Evolutionary conservation across 1,284 basidiomycete genomes (phyloP).

Genomic region (Grifola frondosa): DNA sequence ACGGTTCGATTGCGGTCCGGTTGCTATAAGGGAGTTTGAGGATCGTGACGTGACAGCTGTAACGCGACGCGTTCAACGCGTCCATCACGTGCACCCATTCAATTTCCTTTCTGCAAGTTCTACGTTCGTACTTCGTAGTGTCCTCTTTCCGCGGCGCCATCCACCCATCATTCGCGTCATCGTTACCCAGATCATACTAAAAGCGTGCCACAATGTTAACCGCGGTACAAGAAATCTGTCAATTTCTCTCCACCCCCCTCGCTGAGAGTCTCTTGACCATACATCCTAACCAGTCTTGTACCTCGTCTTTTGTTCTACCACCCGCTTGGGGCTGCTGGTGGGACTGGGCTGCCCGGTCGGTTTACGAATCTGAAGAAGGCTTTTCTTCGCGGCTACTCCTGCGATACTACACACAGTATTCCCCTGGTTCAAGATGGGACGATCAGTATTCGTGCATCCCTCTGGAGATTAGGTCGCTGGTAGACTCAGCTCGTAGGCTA

Average conservation of each 20-base stretch:
- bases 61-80: too few relatives aligned
- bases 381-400: conserved; percentile 21
- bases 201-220: too few relatives aligned
- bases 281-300: conserved; percentile 30
- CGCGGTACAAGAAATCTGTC: too few relatives aligned
- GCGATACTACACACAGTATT: conserved; percentile 18
- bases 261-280: conserved; percentile 19
- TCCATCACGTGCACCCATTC: too few relatives aligned
- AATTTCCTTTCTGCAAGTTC: too few relatives aligned
- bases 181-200: too few relatives aligned
- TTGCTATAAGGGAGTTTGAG: too few relatives aligned
- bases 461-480: conserved; percentile 5
- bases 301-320: conserved; percentile 20
- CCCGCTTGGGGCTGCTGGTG: conserved; percentile 31
- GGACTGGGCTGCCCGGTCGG: conserved; percentile 25
- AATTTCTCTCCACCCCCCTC: conserved; percentile 24
- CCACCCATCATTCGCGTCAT: too few relatives aligned
- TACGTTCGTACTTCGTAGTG: too few relatives aligned
- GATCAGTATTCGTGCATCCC: conserved; percentile 8
- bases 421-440: neutral
- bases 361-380: conserved; percentile 1
- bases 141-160: too few relatives aligned
- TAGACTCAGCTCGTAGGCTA: conserved; percentile 17
- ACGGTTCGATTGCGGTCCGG: too few relatives aligned
- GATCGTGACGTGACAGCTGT: too few relatives aligned